Evolutionary conservation across 306 rosid genomes (phyloP), one percentile per base, ranked within the genome.

Genomic region (Fragaria iinumae): DNA sequence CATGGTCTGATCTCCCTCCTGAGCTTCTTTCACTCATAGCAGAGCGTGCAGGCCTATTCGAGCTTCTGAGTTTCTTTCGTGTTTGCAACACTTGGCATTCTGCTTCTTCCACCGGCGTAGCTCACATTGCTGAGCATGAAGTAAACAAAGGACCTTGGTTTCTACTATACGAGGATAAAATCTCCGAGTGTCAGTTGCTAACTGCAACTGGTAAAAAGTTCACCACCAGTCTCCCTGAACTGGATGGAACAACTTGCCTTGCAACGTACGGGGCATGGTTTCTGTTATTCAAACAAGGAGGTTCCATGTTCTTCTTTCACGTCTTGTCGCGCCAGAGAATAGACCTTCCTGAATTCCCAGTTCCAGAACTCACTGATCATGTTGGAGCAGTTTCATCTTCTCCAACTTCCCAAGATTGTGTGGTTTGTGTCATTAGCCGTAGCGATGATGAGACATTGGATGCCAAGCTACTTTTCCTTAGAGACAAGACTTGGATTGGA

Each of bases 381-480:
- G 49, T 72, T 10, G 83, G 83, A 2, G 77, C 80, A 16, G 75
- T 83, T 76, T 80, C 34, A 2, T 63, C 59, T 7, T 36, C 43
- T 20, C 87, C 85, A 3, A 77, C 81, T 55, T 67, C 41, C 65
- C 50, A 45, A 8, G 25, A 69, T 39, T 85, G 88, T 53, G 44
- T 34, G 6, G 76, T 82, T 21, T 72, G 45, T 39, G 79, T 85
- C 50, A 1, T 68, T 7, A 21, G 38, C 11, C 81, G 72, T 4
- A 4, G 1, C 5, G 16, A 18, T 16, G 2, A 0, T 4, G n/a
- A 23, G 8, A 21, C n/a, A n/a, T 53, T 53, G 60, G 60, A n/a
- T 6, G 25, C 25, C 60, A 53, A 8, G 11, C 11, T 53, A 18
- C 25, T 53, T 53, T 3, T 18, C 60, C 60, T 53, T 8, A 21